A percentile compares a stretch with the other conserved stretches of the same genome.
Conservation (phyloP, 352 stramenopile genomes). For the Phytophthora parvispora region DNA sequence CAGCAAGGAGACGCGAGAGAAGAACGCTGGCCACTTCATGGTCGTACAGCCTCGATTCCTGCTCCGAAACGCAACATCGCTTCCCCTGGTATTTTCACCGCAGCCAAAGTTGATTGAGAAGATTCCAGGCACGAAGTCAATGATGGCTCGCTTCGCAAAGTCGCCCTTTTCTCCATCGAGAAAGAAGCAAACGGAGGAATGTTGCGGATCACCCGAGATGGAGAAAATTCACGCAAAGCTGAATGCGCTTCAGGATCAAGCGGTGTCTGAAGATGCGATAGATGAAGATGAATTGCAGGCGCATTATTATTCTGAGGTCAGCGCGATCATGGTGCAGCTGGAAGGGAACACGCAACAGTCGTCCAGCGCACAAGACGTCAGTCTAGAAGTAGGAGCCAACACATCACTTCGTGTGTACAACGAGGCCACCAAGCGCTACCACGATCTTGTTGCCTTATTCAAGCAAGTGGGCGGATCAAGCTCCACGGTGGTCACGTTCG, state of each 20-base stretch:
- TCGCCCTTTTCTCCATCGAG: slow-evolving; percentile 57
- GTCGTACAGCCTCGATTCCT: slow-evolving; percentile 75
- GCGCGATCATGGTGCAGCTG: slow-evolving; percentile 69
- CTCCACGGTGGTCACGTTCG: slow-evolving; percentile 83
- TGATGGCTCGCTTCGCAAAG: slow-evolving; percentile 47
- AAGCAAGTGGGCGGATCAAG: slow-evolving; percentile 69
- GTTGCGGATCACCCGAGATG: slow-evolving; percentile 67
- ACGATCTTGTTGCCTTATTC: slow-evolving; percentile 81
- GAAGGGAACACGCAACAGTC: slow-evolving; percentile 62
- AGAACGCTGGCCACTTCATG: slow-evolving; percentile 60
- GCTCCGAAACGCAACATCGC: slow-evolving; percentile 65
- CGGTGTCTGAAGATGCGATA: slow-evolving; percentile 34
- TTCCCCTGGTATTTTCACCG: slow-evolving; percentile 66
- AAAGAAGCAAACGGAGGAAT: slow-evolving; percentile 55
- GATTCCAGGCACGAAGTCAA: slow-evolving; percentile 66
- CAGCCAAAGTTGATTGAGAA: slow-evolving; percentile 61
- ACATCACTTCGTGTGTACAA: slow-evolving; percentile 80
- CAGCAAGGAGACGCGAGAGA: slow-evolving; percentile 51
- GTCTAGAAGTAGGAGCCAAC: slow-evolving; percentile 69
- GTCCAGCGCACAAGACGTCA: slow-evolving; percentile 71
- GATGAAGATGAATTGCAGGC: slow-evolving; percentile 59
- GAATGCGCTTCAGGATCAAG: slow-evolving; percentile 55
- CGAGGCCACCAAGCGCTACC: slow-evolving; percentile 75
- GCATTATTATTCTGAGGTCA: slow-evolving; percentile 82
- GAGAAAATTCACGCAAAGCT: slow-evolving; percentile 83